These are phyloP conservation scores for Penicillium sp. DNA, from an alignment of 2,329 filamentous ascomycete species.

Conservation along the genomic window DNA sequence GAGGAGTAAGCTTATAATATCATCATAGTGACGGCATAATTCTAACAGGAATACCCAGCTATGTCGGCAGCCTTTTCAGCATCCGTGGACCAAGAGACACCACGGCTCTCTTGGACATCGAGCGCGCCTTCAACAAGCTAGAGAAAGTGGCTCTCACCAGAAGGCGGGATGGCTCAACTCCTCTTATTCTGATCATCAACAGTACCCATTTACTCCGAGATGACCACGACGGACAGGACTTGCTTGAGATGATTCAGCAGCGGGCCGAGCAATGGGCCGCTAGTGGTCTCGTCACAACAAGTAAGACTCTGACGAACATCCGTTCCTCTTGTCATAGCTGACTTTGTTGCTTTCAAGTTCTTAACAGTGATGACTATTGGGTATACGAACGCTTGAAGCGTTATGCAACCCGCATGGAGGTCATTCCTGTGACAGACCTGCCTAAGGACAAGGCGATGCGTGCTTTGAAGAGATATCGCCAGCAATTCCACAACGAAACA, in stretches of 20 bases:
- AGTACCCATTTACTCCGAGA: slow-evolving; percentile 88
- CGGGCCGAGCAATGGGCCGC: slow-evolving; percentile 96
- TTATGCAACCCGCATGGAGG: slow-evolving; percentile 90
- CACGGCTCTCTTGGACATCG: slow-evolving; percentile 89
- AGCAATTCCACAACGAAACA: slow-evolving; percentile 68
- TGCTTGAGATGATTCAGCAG: slow-evolving; percentile 93
- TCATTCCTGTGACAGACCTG: slow-evolving; percentile 80
- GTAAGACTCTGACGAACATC: slow-evolving; percentile 22
- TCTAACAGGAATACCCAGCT: slow-evolving; percentile 30
- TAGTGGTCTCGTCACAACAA: slow-evolving; percentile 76
- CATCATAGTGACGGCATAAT: not conserved
- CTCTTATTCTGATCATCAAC: slow-evolving; percentile 91
- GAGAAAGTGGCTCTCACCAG: slow-evolving; percentile 82
- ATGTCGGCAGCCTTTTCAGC: slow-evolving; percentile 89
- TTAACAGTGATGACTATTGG: slow-evolving; percentile 98
- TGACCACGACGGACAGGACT: slow-evolving; percentile 86
- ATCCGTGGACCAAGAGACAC: slow-evolving; percentile 90
- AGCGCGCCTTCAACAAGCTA: slow-evolving; percentile 94
- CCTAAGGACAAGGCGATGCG: slow-evolving; percentile 72
- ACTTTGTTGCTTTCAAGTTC: slow-evolving; percentile 55
- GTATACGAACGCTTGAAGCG: slow-evolving; percentile 93
- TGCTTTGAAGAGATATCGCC: slow-evolving; percentile 76
- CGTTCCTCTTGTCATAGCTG: not conserved
- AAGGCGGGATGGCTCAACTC: slow-evolving; percentile 60
- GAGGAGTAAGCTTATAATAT: slow-evolving; percentile 67